Percentiles rank a stretch among this genome's conserved stretches.
phyloP scores from a whole-genome alignment of 352 stramenopile genomes.

The Saprolegnia parasitica region DNA sequence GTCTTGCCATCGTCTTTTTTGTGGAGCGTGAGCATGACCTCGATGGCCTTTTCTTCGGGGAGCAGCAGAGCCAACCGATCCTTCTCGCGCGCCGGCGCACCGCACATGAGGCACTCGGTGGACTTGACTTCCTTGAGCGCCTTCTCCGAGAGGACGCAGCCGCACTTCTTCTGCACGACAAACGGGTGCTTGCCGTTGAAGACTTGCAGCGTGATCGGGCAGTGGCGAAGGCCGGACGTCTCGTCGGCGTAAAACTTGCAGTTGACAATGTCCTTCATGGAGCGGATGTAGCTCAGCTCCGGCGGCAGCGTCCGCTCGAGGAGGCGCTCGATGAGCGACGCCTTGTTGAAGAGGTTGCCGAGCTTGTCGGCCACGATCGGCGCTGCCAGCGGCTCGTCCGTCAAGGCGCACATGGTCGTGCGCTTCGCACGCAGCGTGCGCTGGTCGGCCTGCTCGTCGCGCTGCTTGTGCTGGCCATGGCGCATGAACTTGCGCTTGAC shows the following conservation, averaged over 20 bases:
- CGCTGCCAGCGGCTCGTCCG: conserved; percentile 66
- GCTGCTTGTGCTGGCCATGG: conserved; percentile 71
- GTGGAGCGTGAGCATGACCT: conserved; percentile 35
- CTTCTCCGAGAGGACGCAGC: conserved; percentile 85
- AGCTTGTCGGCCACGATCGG: conserved; percentile 85
- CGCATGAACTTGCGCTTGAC: conserved; percentile 93
- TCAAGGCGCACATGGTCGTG: conserved; percentile 74
- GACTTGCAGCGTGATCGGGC: conserved; percentile 81
- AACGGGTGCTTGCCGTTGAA: conserved; percentile 88
- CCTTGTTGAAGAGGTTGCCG: conserved; percentile 92
- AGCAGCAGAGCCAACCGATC: conserved; percentile 59
- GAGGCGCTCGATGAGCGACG: conserved; percentile 75
- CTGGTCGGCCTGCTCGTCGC: conserved; percentile 60
- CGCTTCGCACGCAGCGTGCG: conserved; percentile 54
- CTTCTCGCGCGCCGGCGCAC: conserved; percentile 44
- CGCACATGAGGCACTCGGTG: conserved; percentile 64
- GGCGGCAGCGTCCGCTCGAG: conserved; percentile 73
- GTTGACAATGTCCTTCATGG: conserved; percentile 84
- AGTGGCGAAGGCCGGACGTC: conserved; percentile 34
- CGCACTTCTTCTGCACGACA: conserved; percentile 69
- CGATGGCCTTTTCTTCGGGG: conserved; percentile 53
- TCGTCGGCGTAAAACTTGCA: conserved; percentile 45
- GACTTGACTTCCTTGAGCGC: conserved; percentile 79
- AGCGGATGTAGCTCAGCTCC: conserved; percentile 72
- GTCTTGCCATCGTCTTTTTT: conserved; percentile 23